A percentile compares a stretch with the other conserved stretches of the same genome.
Evolutionary conservation across 179 eudicot genomes (phyloP).

Genomic region (Actinidia arguta): DNA sequence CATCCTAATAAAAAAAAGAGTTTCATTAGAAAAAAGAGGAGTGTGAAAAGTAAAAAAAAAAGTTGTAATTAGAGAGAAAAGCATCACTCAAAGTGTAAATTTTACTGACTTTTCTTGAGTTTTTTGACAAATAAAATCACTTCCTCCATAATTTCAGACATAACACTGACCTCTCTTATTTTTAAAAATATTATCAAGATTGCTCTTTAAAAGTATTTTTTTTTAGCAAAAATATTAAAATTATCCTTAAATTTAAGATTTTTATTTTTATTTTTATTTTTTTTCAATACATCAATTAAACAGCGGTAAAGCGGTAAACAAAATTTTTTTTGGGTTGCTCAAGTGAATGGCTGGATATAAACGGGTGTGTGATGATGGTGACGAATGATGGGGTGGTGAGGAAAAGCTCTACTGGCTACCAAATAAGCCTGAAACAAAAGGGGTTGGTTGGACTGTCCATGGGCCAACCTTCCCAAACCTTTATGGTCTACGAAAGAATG

Average conservation of each 20-base stretch:
- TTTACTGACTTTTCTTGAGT: too few relatives aligned
- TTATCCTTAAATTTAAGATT: too few relatives aligned
- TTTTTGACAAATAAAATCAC: too few relatives aligned
- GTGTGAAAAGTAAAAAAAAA: too few relatives aligned
- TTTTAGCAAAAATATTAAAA: background rate
- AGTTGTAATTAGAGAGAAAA: too few relatives aligned
- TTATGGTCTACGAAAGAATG: constrained; percentile 24
- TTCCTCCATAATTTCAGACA: too few relatives aligned
- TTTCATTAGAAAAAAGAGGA: too few relatives aligned
- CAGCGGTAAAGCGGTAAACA: background rate
- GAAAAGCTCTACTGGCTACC: background rate
- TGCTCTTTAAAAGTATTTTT: background rate
- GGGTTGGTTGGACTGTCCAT: constrained; percentile 11
- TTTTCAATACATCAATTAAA: too few relatives aligned
- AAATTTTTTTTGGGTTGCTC: background rate
- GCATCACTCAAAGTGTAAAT: background rate
- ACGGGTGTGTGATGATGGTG: constrained; percentile 22
- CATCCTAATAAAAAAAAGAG: too few relatives aligned
- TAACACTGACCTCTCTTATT: too few relatives aligned
- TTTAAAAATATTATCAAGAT: background rate
- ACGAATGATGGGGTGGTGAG: background rate
- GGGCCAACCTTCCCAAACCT: constrained; percentile 15
- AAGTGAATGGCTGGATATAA: background rate
- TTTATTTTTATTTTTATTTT: too few relatives aligned
- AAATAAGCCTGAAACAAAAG: background rate